Evolutionary conservation across 306 rosid genomes (phyloP), one percentile per base, ranked within the genome.

Genomic region (Medicago lupulina): DNA sequence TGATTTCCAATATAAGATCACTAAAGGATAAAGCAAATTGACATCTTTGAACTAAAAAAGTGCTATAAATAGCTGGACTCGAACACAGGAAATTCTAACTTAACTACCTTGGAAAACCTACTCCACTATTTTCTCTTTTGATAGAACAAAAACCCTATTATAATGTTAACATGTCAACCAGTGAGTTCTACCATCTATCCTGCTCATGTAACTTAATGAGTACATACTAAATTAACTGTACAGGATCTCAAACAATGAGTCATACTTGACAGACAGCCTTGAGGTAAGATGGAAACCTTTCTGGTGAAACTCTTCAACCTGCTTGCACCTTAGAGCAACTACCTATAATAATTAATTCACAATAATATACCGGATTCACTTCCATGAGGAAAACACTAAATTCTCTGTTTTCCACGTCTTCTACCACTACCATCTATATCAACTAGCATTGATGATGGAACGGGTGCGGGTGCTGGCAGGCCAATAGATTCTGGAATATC

Each of bases 401-500:
- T 74, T 89, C 85, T 92, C 88, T 92, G 78, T 83, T 90, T 95
- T 74, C 93, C 92, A 50, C 85, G 96, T 80, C 86, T 84, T 55
- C 92, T 79, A 0, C 77, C 70, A 9, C 67, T 61, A 61, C 21
- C 18, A 84, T 90, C 96, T 59, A 90, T 69, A 79, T 95, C 99
- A 74, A 90, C 88, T 53, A 95, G 96, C 84, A 87, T 89, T 40
- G 88, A 76, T 5, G 89, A 80, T 17, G 96, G 84, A 64, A 82
- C 76, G 1, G 96, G 92, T 61, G 79, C 17, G 5, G 91, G 87
- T 54, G 92, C 80, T 5, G 89, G 74, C 57, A 90, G 78, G 80
- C 99, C 99, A 67, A 95, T 55, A 28, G 99, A 95, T 89, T 90
- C 99, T 34, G 97, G 97, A 76, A 95, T 92, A 82, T 95, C 97